Conservation (phyloP, 2,329 filamentous ascomycete genomes). For the Diplodia corticola region DNA sequence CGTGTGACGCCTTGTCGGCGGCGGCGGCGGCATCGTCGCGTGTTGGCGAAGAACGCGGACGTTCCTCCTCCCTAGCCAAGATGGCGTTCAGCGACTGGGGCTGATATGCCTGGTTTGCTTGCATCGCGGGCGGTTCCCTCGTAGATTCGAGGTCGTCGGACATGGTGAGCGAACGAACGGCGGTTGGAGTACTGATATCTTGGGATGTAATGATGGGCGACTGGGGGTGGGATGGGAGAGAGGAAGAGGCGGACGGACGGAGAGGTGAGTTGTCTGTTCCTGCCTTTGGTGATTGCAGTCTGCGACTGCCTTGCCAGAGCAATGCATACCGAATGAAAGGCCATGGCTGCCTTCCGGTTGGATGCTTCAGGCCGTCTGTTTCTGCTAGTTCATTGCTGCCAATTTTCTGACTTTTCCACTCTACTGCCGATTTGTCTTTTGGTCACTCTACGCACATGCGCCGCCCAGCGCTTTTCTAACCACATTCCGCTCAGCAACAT, state of each 20-base stretch:
- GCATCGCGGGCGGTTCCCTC: background rate
- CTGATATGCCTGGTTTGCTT: background rate
- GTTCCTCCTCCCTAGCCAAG: too few species aligned
- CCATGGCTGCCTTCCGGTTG: background rate
- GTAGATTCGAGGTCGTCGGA: background rate
- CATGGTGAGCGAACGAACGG: background rate
- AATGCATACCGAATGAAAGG: background rate
- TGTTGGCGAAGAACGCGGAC: too few species aligned
- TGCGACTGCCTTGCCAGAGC: background rate
- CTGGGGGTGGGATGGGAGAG: background rate
- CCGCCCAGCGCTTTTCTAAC: too few species aligned
- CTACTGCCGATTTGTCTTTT: too few species aligned
- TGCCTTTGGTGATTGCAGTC: background rate
- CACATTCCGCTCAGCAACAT: too few species aligned
- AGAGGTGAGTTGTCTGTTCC: background rate
- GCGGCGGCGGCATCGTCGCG: too few species aligned
- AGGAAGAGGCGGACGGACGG: background rate
- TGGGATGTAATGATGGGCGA: background rate
- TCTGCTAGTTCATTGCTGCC: too few species aligned
- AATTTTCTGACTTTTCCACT: too few species aligned
- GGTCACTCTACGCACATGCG: too few species aligned
- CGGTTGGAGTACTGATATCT: background rate
- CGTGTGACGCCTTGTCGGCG: too few species aligned
- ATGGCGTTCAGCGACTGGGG: background rate
- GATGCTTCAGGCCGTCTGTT: background rate